These are phyloP conservation scores for Coleophoma crateriformis DNA, from an alignment of 2,329 filamentous ascomycete species.

Conservation along the genomic window DNA sequence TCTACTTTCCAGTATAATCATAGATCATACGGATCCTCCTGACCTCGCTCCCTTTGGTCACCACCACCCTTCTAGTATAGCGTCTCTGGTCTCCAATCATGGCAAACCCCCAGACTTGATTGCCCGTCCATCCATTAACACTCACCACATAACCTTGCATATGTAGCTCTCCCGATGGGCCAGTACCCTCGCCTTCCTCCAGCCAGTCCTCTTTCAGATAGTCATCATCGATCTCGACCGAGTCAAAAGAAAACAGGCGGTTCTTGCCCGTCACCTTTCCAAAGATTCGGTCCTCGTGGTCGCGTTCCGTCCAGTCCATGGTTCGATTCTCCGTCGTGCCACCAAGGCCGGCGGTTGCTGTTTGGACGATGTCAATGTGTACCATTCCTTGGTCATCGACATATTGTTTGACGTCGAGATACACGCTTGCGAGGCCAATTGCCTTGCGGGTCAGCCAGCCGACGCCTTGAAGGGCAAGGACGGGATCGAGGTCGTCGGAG, in stretches of 20 bases:
- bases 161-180: slow-evolving; percentile 34
- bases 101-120: slow-evolving; percentile 45
- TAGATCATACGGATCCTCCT: slow-evolving; percentile 35
- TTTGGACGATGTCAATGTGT: slow-evolving; percentile 54
- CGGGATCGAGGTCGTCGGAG: slow-evolving; percentile 50
- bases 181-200: slow-evolving; percentile 35
- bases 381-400: slow-evolving; percentile 31
- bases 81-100: slow-evolving; percentile 33
- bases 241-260: slow-evolving; percentile 30
- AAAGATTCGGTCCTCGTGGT: slow-evolving; percentile 58
- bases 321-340: slow-evolving; percentile 51
- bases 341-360: slow-evolving; percentile 55
- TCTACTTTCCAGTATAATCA: slow-evolving; percentile 27
- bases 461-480: slow-evolving; percentile 53
- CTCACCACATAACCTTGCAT: slow-evolving; percentile 43
- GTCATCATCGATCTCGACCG: slow-evolving; percentile 30
- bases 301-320: slow-evolving; percentile 47
- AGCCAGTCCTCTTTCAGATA: slow-evolving; percentile 43
- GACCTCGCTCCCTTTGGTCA: slow-evolving; percentile 31
- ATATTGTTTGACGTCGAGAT: slow-evolving; percentile 37
- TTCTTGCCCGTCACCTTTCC: slow-evolving; percentile 47
- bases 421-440: slow-evolving; percentile 52
- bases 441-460: slow-evolving; percentile 55
- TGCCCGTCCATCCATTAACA: slow-evolving; percentile 45
- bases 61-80: slow-evolving; percentile 31